Evolutionary conservation across 768 basidiomycete genomes (phyloP).

Genomic region (Leccinum arenicola): DNA sequence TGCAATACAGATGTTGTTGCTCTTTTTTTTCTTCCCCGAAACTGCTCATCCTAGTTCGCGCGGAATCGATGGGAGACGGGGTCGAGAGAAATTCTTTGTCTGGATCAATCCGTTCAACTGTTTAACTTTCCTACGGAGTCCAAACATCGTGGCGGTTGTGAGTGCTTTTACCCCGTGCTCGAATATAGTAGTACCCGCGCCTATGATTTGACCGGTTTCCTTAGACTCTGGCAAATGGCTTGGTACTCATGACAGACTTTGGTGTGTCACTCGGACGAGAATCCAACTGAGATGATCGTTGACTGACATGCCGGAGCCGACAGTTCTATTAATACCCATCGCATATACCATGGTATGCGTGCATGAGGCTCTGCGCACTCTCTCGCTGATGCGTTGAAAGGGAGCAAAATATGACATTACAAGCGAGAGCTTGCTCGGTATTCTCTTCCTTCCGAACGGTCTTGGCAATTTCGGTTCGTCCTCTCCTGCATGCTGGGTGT

Average conservation of each 20-base stretch:
- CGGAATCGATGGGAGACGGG: conserved; percentile 47
- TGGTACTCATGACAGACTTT: conserved; percentile 27
- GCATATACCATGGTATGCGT: conserved; percentile 61
- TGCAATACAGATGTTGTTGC: conserved; percentile 36
- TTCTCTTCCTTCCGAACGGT: conserved; percentile 26
- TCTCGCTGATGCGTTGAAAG: conserved; percentile 31
- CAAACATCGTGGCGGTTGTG: conserved; percentile 55
- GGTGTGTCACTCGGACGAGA: conserved; percentile 24
- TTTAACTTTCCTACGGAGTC: conserved; percentile 52
- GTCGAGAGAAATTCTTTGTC: conserved; percentile 28
- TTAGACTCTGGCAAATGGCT: conserved; percentile 42
- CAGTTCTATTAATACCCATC: conserved; percentile 54
- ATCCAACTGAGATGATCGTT: neutral
- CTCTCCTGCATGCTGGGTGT: neutral
- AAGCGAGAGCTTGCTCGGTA: conserved; percentile 23
- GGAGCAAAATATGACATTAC: conserved; percentile 38
- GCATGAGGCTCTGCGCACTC: neutral
- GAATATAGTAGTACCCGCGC: neutral
- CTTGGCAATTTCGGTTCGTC: conserved; percentile 25
- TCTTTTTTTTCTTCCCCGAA: conserved; percentile 55
- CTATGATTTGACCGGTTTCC: neutral
- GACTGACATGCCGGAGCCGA: neutral
- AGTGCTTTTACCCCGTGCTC: conserved; percentile 19
- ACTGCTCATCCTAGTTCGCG: conserved; percentile 60
- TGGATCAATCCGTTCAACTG: conserved; percentile 60